Evolutionary conservation across 1,139 yeast genomes (phyloP), one percentile per base, ranked within the genome.

Genomic region (Pichia inconspicua): DNA sequence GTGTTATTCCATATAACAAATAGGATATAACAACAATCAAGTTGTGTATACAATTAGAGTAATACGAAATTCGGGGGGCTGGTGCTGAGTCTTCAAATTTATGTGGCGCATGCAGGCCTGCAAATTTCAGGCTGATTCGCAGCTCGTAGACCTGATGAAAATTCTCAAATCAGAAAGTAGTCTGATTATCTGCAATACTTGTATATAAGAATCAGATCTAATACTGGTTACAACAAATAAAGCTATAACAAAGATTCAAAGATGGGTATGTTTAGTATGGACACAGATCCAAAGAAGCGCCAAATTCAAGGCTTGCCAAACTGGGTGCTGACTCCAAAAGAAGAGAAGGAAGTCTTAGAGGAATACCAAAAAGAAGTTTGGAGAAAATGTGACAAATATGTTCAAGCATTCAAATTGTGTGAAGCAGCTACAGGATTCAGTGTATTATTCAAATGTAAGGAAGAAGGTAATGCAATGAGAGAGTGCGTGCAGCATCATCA

Each of bases 241-340:
- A 32, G 17, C 17, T 12, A 37, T 15, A 42, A 15, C 17, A 17
- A 37, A 17, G 36, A 15, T 14, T 7, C n/a, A n/a, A 28, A 19
- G 30, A 31, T 41, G 28, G 44, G 30, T 38, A 38, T 38, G 14
- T 14, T 25, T 10, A 38, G 30, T 25, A 38, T 38, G 30, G 40
- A 36, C 12, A 36, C 39, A 2, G 39, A 17, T 3, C 25, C 22
- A 19, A 36, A 42, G 27, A 44, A 35, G 30, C 28, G 41, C 30
- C 42, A 47, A 38, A 57, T 60, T 10, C 58, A 58, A 1, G 66
- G 66, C 7, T 66, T 85, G 41, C 96, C 96, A 1, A 71, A 80
- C 14, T 89, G 97, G 97, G 77, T 87, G 58, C 71, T 89, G 40
- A 80, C 94, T 0, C 96, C 96, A 4, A 76, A 77, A 56, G 97